Conservation (phyloP, 2,329 filamentous ascomycete species). For the Monilinia fructicola region DNA sequence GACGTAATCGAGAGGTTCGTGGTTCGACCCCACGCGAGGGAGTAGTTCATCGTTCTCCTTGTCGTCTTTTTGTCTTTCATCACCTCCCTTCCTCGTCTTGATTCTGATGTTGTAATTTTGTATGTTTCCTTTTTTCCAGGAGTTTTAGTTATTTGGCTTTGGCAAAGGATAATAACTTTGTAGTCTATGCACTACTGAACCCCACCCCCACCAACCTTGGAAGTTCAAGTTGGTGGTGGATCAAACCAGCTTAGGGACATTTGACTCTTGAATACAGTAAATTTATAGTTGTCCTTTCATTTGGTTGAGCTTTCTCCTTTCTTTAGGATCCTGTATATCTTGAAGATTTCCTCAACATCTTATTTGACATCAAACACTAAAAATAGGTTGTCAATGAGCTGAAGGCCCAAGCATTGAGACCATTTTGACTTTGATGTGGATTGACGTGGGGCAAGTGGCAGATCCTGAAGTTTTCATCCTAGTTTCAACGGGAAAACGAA, state of each 20-base stretch:
- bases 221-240: no score
- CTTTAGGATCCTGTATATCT: not conserved
- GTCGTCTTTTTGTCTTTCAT: not conserved
- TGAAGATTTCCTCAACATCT: not conserved
- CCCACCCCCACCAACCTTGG: no score
- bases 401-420: not conserved
- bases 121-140: no score
- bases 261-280: no score
- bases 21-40: not conserved
- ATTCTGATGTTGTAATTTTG: no score
- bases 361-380: not conserved
- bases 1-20: not conserved
- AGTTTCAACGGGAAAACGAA: not conserved
- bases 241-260: no score
- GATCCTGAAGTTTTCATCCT: not conserved
- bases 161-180: no score
- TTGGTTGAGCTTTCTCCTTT: not conserved
- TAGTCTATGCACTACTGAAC: no score
- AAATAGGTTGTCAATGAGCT: not conserved
- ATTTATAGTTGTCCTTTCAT: no score
- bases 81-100: no score
- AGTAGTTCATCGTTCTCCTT: no score
- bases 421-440: not conserved
- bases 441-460: not conserved
- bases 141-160: no score